Conservation (phyloP, 306 rosid genomes). For the Cucumis cinereus region DNA sequence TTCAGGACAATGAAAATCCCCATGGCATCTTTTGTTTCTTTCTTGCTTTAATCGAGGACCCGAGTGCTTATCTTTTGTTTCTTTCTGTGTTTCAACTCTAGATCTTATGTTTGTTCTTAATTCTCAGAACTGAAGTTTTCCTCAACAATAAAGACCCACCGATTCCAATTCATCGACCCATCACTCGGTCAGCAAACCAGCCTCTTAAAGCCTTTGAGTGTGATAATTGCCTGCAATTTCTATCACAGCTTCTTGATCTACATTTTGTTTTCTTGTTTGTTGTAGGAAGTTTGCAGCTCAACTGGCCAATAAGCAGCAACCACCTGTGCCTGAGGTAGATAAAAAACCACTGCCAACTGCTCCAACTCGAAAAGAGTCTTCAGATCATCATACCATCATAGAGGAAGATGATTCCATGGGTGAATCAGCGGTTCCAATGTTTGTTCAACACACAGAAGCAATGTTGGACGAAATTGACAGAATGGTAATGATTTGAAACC, state of each 20-base stretch:
- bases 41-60: background rate
- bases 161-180: conserved; percentile 22
- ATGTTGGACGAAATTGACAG: conserved; percentile 40
- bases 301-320: conserved; percentile 26
- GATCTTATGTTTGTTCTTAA: background rate
- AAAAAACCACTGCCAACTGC: conserved; percentile 10
- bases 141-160: conserved; percentile 11
- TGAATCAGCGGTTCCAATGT: conserved; percentile 33
- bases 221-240: background rate
- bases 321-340: conserved; percentile 13
- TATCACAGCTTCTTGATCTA: background rate
- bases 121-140: conserved; percentile 14
- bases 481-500: conserved; percentile 23
- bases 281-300: conserved; percentile 45
- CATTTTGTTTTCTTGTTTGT: conserved; percentile 7
- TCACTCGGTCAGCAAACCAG: conserved; percentile 16
- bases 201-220: background rate
- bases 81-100: background rate
- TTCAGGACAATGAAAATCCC: background rate
- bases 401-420: conserved; percentile 26
- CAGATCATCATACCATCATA: conserved; percentile 17
- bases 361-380: conserved; percentile 14
- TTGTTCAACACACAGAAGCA: conserved; percentile 51
- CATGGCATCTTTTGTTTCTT: background rate
- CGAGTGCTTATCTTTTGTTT: background rate